These are phyloP conservation scores for Picochlorum sp. DNA, from an alignment of 139 green algal genomes.

Conservation along the genomic window DNA sequence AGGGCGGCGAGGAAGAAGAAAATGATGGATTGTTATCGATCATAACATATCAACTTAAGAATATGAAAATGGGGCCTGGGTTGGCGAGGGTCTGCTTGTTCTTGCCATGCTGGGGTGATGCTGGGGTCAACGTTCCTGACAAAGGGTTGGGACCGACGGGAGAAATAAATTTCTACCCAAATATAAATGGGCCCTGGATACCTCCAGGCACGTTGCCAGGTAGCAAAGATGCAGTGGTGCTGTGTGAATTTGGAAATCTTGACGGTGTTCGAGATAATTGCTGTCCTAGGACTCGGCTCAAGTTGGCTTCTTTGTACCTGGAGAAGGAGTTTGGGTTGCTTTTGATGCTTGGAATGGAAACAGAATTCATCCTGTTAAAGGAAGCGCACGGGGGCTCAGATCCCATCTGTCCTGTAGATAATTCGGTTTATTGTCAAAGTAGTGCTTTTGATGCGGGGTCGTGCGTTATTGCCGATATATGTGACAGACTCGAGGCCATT, in stretches of 20 bases:
- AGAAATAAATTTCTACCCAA: no score
- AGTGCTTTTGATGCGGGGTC: slow-evolving; percentile 10
- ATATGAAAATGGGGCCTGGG: no score
- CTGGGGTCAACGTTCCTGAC: background rate
- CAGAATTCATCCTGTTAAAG: slow-evolving; percentile 4
- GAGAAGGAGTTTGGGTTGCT: background rate
- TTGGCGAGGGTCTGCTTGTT: slow-evolving; percentile 26
- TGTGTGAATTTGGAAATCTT: no score
- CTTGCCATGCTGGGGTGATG: slow-evolving; percentile 19
- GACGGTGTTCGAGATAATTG: background rate
- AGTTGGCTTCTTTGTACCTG: background rate
- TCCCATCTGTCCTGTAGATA: slow-evolving; percentile 16
- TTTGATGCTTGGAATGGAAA: slow-evolving; percentile 1
- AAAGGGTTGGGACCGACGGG: no score
- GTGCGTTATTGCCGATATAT: slow-evolving; percentile 26
- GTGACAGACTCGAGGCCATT: slow-evolving; percentile 13
- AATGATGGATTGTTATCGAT: no score
- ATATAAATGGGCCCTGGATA: no score
- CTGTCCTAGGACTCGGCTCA: slow-evolving; percentile 11
- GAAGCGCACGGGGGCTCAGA: background rate
- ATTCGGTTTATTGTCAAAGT: slow-evolving; percentile 22
- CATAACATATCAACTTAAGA: no score
- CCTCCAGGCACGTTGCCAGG: no score
- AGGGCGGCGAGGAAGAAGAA: no score
- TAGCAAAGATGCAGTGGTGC: no score